Evolutionary conservation across 2,329 filamentous ascomycete genomes (phyloP), one percentile per base, ranked within the genome.

Genomic region (Aphanocladium album): DNA sequence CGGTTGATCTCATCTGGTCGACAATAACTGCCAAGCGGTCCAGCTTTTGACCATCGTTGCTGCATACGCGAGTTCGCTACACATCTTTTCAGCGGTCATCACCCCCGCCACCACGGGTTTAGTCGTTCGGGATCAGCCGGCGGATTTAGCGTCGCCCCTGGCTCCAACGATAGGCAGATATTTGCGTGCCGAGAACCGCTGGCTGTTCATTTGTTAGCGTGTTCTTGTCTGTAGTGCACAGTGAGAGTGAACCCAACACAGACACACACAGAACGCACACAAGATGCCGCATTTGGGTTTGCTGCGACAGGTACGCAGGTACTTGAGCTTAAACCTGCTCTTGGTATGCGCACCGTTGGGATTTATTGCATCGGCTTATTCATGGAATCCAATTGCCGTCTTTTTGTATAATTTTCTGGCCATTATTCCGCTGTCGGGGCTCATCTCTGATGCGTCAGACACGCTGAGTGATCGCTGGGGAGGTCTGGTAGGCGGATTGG

Each of bases 341-440:
- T 51, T 64, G 1, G 53, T 64, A 1, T 62, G 52, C 52, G 61
- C 60, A 37, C 63, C 63, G 23, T 51, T 64, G 14, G 56, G 54
- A n/a, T 63, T 64, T 27, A 14, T 62, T 17, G 59, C 58, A 17
- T 35, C 59, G 23, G 59, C 59, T 9, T 39, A 35, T 9, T 30
- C 27, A 14, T 64, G 63, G 61, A 57, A 45, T 12, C 57, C 57
- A 45, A 33, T 60, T 7, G 45, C 62, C 19, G 52, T 62, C n/a
- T 57, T 57, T 23, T 19, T 55, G 19, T 50, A 53, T 35, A 64
- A 63, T 41, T 57, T 64, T 16, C 51, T 58, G 19, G 61, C 63
- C 56, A 64, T 64, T 55, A 63, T 64, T 17, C 63, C 63, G 16
- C 59, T 64, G 17, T 64, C 63, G 3, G 61, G 57, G 14, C 59